These are phyloP conservation scores for Cytospora piceicola DNA, from an alignment of 2,329 filamentous ascomycete species.

Conservation along the genomic window DNA sequence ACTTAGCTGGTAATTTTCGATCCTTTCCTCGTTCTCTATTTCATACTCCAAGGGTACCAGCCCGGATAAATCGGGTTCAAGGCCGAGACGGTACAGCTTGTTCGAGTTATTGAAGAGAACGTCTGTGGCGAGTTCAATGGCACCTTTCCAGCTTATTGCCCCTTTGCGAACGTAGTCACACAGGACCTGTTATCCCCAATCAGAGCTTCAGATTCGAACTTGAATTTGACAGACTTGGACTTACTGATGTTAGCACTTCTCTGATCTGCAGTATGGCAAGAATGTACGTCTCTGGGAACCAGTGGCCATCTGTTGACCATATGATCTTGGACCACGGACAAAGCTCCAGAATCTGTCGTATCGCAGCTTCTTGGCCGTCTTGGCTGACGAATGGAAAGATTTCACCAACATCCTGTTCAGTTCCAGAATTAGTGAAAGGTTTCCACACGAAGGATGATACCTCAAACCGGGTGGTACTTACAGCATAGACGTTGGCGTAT, in stretches of 20 bases:
- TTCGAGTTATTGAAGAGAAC: slow-evolving; percentile 81
- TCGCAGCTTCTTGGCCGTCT: slow-evolving; percentile 71
- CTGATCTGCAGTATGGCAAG: slow-evolving; percentile 74
- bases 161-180: slow-evolving; percentile 67
- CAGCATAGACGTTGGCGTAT: slow-evolving; percentile 77
- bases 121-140: slow-evolving; percentile 65
- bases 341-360: slow-evolving; percentile 75
- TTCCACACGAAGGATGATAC: no score
- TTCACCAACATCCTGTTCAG: slow-evolving; percentile 69
- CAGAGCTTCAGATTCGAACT: slow-evolving; percentile 13
- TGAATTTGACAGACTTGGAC: slow-evolving; percentile 30
- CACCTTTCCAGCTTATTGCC: slow-evolving; percentile 64
- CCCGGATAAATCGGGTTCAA: slow-evolving; percentile 40
- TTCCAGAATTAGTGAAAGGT: not conserved
- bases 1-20: slow-evolving; percentile 17
- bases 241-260: slow-evolving; percentile 68
- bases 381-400: slow-evolving; percentile 79
- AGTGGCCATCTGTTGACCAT: slow-evolving; percentile 82
- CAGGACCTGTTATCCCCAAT: slow-evolving; percentile 54
- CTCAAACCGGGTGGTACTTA: not conserved
- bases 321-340: slow-evolving; percentile 75
- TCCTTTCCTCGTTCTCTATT: slow-evolving; percentile 30
- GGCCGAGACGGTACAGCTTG: slow-evolving; percentile 67
- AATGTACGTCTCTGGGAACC: slow-evolving; percentile 77
- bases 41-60: slow-evolving; percentile 34